Evolutionary conservation across 1,139 yeast genomes (phyloP).

Genomic region (Pneumocystis wakefieldiae): DNA sequence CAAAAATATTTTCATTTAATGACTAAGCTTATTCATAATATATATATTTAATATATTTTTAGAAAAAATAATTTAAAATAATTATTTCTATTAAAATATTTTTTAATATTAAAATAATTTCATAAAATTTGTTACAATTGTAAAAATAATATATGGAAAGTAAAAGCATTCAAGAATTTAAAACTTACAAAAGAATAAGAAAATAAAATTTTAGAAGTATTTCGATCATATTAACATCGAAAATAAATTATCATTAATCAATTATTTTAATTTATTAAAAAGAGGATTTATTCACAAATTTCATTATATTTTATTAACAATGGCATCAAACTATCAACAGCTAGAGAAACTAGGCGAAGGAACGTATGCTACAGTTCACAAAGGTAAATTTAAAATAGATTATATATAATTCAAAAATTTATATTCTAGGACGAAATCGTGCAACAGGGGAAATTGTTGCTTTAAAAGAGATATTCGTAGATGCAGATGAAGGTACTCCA

Average conservation of each 20-base stretch:
- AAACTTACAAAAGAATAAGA: neutral
- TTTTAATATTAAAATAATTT: neutral
- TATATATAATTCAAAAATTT: neutral
- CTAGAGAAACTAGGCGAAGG: slow-evolving; percentile 26
- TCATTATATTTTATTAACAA: neutral
- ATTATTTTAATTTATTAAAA: neutral
- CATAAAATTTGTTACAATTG: neutral
- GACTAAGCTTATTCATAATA: neutral
- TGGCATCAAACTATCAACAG: slow-evolving; percentile 7
- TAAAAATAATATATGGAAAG: neutral
- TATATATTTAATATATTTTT: neutral
- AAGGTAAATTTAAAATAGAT: slow-evolving; percentile 78
- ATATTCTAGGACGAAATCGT: slow-evolving; percentile 21
- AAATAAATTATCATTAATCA: neutral
- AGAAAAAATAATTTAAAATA: neutral
- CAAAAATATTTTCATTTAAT: neutral
- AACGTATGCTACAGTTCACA: slow-evolving; percentile 91
- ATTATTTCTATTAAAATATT: neutral
- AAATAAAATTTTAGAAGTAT: neutral
- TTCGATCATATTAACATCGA: neutral
- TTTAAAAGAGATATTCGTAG: slow-evolving; percentile 81
- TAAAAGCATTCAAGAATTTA: neutral
- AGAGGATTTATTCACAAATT: neutral
- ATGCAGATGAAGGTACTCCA: slow-evolving; percentile 97
- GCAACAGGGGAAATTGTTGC: slow-evolving; percentile 79